Percentiles rank a stretch among this genome's conserved stretches.
Conservation (phyloP, 2,329 filamentous ascomycete genomes). For the Alternaria longipes region DNA sequence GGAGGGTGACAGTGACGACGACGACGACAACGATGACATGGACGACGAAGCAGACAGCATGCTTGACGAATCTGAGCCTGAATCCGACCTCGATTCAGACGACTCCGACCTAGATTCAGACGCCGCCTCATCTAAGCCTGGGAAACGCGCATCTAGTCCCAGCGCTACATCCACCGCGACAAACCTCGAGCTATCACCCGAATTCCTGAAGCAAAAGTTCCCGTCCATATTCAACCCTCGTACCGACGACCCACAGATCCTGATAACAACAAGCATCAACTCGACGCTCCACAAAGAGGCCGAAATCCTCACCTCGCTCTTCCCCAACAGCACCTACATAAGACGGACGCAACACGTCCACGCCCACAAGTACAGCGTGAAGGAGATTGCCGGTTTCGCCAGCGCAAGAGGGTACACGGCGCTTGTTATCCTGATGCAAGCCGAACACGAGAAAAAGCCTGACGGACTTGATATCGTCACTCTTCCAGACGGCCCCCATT, state of each 20-base stretch:
- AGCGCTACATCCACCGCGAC: conserved; percentile 64
- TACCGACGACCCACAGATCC: conserved; percentile 76
- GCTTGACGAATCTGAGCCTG: conserved; percentile 64
- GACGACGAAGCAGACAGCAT: conserved; percentile 69
- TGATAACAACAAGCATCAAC: conserved; percentile 91
- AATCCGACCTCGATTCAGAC: conserved; percentile 56
- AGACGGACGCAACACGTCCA: conserved; percentile 84
- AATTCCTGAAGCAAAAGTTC: conserved; percentile 68
- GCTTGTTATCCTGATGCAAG: conserved; percentile 86
- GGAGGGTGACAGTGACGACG: conserved; percentile 5
- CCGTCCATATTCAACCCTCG: conserved; percentile 64
- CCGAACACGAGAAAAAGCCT: conserved; percentile 76
- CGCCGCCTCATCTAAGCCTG: conserved; percentile 55
- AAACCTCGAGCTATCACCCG: conserved; percentile 68
- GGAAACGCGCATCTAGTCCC: conserved; percentile 64
- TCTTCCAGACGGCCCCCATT: conserved; percentile 84
- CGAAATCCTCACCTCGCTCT: conserved; percentile 77
- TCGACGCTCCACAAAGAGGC: conserved; percentile 87
- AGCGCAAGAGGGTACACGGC: conserved; percentile 83
- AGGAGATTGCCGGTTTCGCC: conserved; percentile 89
- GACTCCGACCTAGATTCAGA: conserved; percentile 58
- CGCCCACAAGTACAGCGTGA: conserved; percentile 88
- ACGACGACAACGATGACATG: conserved; percentile 26
- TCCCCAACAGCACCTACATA: conserved; percentile 84
- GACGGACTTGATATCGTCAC: conserved; percentile 85